Conservation (phyloP, 1,284 basidiomycete species). For the Naganishia albida region DNA sequence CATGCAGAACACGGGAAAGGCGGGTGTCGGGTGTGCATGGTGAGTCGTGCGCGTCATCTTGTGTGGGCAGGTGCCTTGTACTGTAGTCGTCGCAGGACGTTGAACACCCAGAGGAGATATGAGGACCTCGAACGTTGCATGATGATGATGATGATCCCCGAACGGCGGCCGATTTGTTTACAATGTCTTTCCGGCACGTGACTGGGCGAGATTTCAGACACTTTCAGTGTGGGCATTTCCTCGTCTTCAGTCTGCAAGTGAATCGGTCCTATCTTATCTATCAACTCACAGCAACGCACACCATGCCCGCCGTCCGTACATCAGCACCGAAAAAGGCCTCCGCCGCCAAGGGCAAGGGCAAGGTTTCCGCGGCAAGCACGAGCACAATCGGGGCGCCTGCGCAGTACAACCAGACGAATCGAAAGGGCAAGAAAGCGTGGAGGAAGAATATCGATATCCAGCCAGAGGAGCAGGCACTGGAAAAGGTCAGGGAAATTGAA, state of each 20-base stretch:
- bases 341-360: constrained; percentile 38
- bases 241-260: neutral
- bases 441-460: constrained; percentile 84
- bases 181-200: constrained; percentile 11
- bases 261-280: no score
- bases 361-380: constrained; percentile 26
- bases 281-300: neutral
- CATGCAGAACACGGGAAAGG: constrained; percentile 84
- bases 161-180: constrained; percentile 5
- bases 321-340: constrained; percentile 1
- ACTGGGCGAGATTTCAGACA: constrained; percentile 23
- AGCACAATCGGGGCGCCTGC: constrained; percentile 61
- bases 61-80: neutral
- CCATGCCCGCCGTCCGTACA: constrained; percentile 21
- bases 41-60: constrained; percentile 74
- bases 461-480: constrained; percentile 71
- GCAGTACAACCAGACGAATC: constrained; percentile 68
- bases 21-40: constrained; percentile 68
- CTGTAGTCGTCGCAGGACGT: no score
- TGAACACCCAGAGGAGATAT: no score
- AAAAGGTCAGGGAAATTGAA: constrained; percentile 73
- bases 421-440: constrained; percentile 91
- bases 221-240: neutral
- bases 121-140: no score
- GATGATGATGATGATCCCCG: no score